Base-by-base conservation (phyloP, 768 basidiomycete species). In the Agaricus sinodeliciosus region DNA sequence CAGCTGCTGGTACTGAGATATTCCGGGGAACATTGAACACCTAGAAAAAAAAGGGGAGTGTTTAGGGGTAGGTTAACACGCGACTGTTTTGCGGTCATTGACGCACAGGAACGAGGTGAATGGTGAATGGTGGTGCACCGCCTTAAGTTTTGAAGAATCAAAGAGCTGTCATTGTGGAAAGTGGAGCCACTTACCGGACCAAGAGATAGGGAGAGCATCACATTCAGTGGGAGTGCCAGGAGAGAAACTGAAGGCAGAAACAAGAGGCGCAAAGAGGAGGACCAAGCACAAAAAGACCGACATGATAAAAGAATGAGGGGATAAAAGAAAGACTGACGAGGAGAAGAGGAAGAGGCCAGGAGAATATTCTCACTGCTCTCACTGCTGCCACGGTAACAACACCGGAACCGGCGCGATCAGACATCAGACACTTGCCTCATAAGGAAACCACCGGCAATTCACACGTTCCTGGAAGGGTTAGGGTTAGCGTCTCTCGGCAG, bases 131-230 rank as follows among this genome's bases (percentile, higher is more conserved):
- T 31, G 78, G 65, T 8, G 63, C 69, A 31, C 85, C 86, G 57
- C 82, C 85, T 86, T 51, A n/a, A 46, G 58, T 41, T 28, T 40
- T 13, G 15, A 35, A 44, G 22, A n/a, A 55, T 55, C 44, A 43
- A 13, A 39, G n/a, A 13, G 8, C 40, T 41, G 31, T 53, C 9
- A 46, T 9, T 35, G 16, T 35, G 51, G 36, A 16, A 46, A 22
- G 54, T 8, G 31, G 7, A 31, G 28, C 22, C 40, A 43, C 72
- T 61, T 60, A 84, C 87, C 85, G 52, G 71, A 68, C 85, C 86
- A 88, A 28, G 75, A 70, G 48, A 90, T 59, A 42, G 65, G 61
- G n/a, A 88, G 65, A 61, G 77, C 64, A 57, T 80, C 85, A 62
- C 88, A 90, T 62, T 82, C 68, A 0, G 81, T 73, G 4, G 83